Evolutionary conservation across 352 stramenopile genomes (phyloP).

Genomic region (Thraustochytrium sp.): DNA sequence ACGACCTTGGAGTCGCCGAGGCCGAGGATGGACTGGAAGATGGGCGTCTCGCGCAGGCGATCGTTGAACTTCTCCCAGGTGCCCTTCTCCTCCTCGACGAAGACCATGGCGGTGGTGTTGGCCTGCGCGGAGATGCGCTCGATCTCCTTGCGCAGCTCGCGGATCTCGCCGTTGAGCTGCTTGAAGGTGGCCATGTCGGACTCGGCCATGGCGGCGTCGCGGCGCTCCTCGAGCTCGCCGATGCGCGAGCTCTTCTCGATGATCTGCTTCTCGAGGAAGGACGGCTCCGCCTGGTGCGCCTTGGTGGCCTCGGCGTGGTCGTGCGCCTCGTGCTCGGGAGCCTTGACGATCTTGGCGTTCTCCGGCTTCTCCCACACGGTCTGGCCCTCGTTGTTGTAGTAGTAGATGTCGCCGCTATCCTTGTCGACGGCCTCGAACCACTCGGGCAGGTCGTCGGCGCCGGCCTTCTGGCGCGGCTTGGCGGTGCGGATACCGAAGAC

Average conservation of each 20-base stretch:
- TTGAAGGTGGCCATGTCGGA: slow-evolving; percentile 36
- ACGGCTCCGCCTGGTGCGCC: not conserved
- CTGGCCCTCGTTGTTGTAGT: slow-evolving; percentile 38
- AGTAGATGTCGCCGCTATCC: slow-evolving; percentile 28
- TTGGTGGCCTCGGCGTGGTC: not conserved
- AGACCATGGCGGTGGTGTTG: slow-evolving; percentile 28
- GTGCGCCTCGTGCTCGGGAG: slow-evolving; percentile 9
- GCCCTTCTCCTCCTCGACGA: slow-evolving; percentile 83
- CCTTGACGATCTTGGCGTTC: slow-evolving; percentile 26
- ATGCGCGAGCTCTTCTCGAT: not conserved
- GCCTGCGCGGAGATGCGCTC: not conserved
- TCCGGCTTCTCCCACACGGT: slow-evolving; percentile 38
- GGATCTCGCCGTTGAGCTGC: slow-evolving; percentile 28
- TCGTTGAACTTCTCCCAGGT: slow-evolving; percentile 88
- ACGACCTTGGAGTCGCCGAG: slow-evolving; percentile 55
- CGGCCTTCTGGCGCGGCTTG: not conserved
- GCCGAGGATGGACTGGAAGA: slow-evolving; percentile 63
- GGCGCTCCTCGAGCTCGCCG: not conserved
- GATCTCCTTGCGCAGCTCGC: slow-evolving; percentile 30
- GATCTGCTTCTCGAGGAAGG: slow-evolving; percentile 23
- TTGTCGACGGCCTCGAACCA: slow-evolving; percentile 41
- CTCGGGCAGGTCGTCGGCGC: not conserved
- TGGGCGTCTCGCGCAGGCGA: slow-evolving; percentile 84
- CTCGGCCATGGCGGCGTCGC: slow-evolving; percentile 35
- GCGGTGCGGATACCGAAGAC: slow-evolving; percentile 27